Evolutionary conservation across 2,329 filamentous ascomycete genomes (phyloP), one percentile per base, ranked within the genome.

Genomic region (Ascosphaera aggregata): DNA sequence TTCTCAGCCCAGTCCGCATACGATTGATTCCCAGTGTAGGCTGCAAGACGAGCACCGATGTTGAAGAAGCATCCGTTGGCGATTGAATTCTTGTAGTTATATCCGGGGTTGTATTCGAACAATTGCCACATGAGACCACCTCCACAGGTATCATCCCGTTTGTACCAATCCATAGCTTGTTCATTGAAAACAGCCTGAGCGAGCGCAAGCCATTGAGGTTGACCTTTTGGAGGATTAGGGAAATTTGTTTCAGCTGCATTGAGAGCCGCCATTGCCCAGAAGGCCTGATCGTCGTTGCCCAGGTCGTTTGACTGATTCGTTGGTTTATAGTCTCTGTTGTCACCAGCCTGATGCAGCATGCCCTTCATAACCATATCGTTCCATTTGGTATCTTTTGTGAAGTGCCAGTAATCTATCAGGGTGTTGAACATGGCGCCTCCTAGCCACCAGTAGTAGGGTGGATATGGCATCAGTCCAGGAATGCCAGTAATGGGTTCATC

Each of bases 61-160:
- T 70, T 65, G 52, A 71, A 70, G 42, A 71, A 62, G 22, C 61
- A 66, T 2, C 67, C 68, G 44, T 71, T 71, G 9, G 64, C 67
- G 43, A 72, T 65, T 17, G 63, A 61, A 46, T 72, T 72, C 46
- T 71, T 71, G 47, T 67, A 71, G 39, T 58, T 56, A 47, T 63
- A 72, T 3, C 80, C 80, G 41, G 65, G 69, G 58, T 84, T 84
- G 59, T 75, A 80, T 9, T 70, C 65, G 59, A 76, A 85, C 43
- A 91, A 78, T 59, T 92, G 82, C 84, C 84, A 92, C 45, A 77
- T 71, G 46, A 92, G 57, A 8, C 82, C 82, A 38, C 82, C 82
- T 36, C 59, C 63, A 54, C 82, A 92, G 1, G 63, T 64, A 0
- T 57, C 49, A 2, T 57, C 59, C 3, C 30, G 30, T 32, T 32